Evolutionary conservation across 2,329 filamentous ascomycete genomes (phyloP).

Genomic region (Leptographium lundbergii): DNA sequence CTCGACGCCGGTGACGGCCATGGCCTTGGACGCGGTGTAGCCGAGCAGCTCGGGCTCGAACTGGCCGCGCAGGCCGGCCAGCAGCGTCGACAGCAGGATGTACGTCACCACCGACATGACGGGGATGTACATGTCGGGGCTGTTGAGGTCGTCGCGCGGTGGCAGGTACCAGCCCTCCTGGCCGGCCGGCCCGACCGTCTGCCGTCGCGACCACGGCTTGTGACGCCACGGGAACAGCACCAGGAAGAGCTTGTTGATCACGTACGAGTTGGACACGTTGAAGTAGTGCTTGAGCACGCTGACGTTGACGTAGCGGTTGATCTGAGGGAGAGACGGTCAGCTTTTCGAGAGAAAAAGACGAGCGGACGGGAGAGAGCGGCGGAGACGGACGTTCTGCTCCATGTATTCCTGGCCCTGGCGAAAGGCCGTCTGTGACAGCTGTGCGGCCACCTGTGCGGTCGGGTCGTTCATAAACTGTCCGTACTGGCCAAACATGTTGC

Average conservation of each 20-base stretch:
- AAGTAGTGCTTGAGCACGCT: conserved; percentile 94
- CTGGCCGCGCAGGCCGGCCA: conserved; percentile 78
- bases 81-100: conserved; percentile 80
- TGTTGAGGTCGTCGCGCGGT: conserved; percentile 90
- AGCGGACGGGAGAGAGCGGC: background rate
- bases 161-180: conserved; percentile 73
- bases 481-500: conserved; percentile 56
- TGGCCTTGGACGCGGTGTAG: conserved; percentile 72
- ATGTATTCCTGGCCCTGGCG: conserved; percentile 87
- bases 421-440: conserved; percentile 85
- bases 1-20: conserved; percentile 74
- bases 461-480: conserved; percentile 94
- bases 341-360: too few species aligned
- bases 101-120: conserved; percentile 98
- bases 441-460: conserved; percentile 85
- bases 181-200: conserved; percentile 56
- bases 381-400: conserved; percentile 68
- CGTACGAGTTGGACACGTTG: conserved; percentile 96
- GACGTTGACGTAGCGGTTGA: conserved; percentile 73
- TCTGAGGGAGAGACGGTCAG: too few species aligned
- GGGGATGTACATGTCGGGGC: conserved; percentile 98
- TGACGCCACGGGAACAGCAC: conserved; percentile 97
- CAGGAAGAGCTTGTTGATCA: conserved; percentile 81
- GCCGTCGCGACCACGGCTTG: conserved; percentile 91
- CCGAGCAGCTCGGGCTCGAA: conserved; percentile 93